Percentiles rank a stretch among this genome's conserved stretches.
These are phyloP conservation scores for Lasiodiplodia theobromae DNA, from an alignment of 2,329 filamentous ascomycete genomes.

Conservation along the genomic window DNA sequence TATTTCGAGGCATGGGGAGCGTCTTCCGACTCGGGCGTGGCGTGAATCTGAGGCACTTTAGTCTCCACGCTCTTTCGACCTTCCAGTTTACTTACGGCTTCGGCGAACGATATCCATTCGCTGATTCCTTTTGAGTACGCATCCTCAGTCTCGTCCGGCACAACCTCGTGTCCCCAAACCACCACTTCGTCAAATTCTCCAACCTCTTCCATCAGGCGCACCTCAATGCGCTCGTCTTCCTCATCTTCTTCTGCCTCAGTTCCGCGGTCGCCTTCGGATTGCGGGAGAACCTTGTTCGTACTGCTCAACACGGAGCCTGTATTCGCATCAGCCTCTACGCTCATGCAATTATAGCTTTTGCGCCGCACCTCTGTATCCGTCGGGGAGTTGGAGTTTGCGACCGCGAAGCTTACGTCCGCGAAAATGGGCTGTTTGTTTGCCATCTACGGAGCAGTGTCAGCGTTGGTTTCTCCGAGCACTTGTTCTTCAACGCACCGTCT, in stretches of 20 bases:
- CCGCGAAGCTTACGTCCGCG: slow-evolving; percentile 82
- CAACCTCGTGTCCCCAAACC: slow-evolving; percentile 82
- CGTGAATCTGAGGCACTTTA: slow-evolving; percentile 14
- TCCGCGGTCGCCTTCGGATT: slow-evolving; percentile 29
- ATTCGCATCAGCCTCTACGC: slow-evolving; percentile 29
- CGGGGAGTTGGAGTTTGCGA: slow-evolving; percentile 69
- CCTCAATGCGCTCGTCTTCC: slow-evolving; percentile 34
- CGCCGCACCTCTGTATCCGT: slow-evolving; percentile 68
- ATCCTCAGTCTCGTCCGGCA: slow-evolving; percentile 69
- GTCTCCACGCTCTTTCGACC: neutral
- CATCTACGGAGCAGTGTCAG: slow-evolving; percentile 33
- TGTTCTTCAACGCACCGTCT: slow-evolving; percentile 6
- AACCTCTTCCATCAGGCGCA: slow-evolving; percentile 63
- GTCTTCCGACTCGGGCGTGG: neutral
- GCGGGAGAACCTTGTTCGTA: slow-evolving; percentile 27
- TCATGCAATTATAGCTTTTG: neutral
- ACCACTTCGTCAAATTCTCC: slow-evolving; percentile 76
- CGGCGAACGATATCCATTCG: slow-evolving; percentile 81
- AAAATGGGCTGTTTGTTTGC: slow-evolving; percentile 69
- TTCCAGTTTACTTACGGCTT: slow-evolving; percentile 57
- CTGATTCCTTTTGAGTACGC: slow-evolving; percentile 75
- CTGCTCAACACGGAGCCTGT: slow-evolving; percentile 32
- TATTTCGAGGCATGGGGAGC: neutral
- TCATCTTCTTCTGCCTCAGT: slow-evolving; percentile 34
- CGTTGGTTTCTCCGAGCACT: neutral